Evolutionary conservation across 208 protist genomes (phyloP).

Genomic region (Porcisia hertigi): DNA sequence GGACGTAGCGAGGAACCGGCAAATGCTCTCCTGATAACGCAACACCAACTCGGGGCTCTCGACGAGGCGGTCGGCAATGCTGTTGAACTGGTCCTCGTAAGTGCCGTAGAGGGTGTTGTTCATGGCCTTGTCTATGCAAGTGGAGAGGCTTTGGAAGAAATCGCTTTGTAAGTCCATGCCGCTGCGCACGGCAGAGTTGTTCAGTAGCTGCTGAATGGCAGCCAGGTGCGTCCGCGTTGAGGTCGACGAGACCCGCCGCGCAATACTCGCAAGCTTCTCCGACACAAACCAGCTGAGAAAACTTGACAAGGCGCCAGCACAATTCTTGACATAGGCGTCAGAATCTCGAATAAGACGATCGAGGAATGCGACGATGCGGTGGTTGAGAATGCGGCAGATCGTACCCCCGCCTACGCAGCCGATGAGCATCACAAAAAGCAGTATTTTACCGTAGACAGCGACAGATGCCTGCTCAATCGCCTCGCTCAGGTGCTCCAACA

Average conservation of each 20-base stretch:
- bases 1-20: constrained; percentile 47
- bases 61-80: constrained; percentile 61
- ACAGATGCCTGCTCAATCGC: constrained; percentile 57
- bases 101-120: constrained; percentile 56
- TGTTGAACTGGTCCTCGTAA: constrained; percentile 71
- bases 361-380: constrained; percentile 44
- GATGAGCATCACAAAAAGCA: constrained; percentile 68
- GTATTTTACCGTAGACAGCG: constrained; percentile 72
- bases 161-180: constrained; percentile 47
- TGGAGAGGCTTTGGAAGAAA: constrained; percentile 58
- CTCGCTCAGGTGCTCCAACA: constrained; percentile 27
- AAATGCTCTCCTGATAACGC: constrained; percentile 52
- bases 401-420: constrained; percentile 55
- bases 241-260: constrained; percentile 39
- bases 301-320: constrained; percentile 35
- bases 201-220: constrained; percentile 64
- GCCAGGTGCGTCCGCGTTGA: constrained; percentile 46
- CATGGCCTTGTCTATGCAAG: constrained; percentile 74
- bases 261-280: constrained; percentile 56
- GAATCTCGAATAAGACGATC: constrained; percentile 64
- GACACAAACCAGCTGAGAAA: constrained; percentile 64
- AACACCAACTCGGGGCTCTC: constrained; percentile 49
- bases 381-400: constrained; percentile 51
- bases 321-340: constrained; percentile 81
- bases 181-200: constrained; percentile 42